Conservation (phyloP, 2,329 filamentous ascomycete genomes). For the Tothia fuscella region DNA sequence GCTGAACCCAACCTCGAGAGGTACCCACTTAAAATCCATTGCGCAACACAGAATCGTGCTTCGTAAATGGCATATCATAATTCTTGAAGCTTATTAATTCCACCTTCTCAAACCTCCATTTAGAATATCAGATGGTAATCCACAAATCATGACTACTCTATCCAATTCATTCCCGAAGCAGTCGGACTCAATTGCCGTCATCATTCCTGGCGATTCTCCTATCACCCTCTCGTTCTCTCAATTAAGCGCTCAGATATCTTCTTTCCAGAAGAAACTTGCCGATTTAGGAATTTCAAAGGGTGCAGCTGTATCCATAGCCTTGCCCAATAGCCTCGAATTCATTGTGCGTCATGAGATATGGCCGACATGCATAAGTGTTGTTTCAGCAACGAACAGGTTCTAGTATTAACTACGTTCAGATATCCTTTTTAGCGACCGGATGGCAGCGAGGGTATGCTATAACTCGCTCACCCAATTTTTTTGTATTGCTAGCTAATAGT, state of each 20-base stretch:
- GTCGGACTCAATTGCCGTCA: slow-evolving; percentile 50
- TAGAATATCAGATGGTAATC: too few species aligned
- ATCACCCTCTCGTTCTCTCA: slow-evolving; percentile 59
- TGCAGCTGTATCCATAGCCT: slow-evolving; percentile 68
- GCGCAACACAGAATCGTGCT: too few species aligned
- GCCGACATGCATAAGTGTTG: neutral
- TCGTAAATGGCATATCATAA: too few species aligned
- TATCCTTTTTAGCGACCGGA: slow-evolving; percentile 65
- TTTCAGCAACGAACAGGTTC: neutral
- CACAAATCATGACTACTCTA: slow-evolving; percentile 47
- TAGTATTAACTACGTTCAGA: neutral
- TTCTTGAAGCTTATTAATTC: too few species aligned
- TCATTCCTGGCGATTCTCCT: slow-evolving; percentile 52
- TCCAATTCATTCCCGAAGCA: slow-evolving; percentile 43
- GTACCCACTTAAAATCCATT: too few species aligned
- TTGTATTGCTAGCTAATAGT: neutral
- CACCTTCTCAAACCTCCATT: too few species aligned
- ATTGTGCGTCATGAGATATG: slow-evolving; percentile 43
- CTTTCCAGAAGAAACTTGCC: slow-evolving; percentile 69
- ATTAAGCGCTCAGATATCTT: slow-evolving; percentile 51
- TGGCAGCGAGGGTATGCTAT: slow-evolving; percentile 53
- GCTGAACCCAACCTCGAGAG: too few species aligned
- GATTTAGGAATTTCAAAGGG: slow-evolving; percentile 56
- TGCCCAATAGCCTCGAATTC: slow-evolving; percentile 79
- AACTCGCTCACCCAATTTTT: neutral